Conservation (phyloP, 371 early-diverging fungal species). For the Ordospora colligata region DNA sequence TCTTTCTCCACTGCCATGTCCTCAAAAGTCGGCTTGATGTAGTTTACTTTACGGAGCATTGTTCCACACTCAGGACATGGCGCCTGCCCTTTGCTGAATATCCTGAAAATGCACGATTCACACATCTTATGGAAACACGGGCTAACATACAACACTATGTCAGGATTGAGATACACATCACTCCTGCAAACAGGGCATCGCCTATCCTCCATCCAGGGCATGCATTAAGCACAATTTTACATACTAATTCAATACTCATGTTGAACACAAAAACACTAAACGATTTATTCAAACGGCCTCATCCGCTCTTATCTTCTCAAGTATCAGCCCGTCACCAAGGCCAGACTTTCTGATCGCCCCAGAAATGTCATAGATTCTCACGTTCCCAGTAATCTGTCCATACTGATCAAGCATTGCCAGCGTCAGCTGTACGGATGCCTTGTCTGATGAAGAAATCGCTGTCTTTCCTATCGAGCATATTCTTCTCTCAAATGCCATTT, state of each 20-base stretch:
- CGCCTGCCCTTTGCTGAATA: conserved; percentile 57
- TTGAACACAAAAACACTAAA: background rate
- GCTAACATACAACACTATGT: conserved; percentile 77
- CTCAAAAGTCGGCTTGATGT: conserved; percentile 61
- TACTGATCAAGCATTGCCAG: conserved; percentile 53
- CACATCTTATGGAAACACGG: conserved; percentile 94
- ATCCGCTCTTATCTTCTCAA: conserved; percentile 38
- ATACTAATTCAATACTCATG: background rate
- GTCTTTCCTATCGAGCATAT: conserved; percentile 58
- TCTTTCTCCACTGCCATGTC: conserved; percentile 62
- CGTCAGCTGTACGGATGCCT: conserved; percentile 55
- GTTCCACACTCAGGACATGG: conserved; percentile 62
- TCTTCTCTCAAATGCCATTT: conserved; percentile 47
- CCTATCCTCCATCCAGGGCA: conserved; percentile 64
- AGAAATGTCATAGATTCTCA: conserved; percentile 51
- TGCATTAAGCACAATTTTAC: background rate
- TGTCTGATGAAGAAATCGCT: conserved; percentile 60
- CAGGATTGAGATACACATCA: conserved; percentile 79
- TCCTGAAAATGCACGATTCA: conserved; percentile 57
- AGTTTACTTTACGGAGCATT: conserved; percentile 58
- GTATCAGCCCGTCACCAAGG: conserved; percentile 49
- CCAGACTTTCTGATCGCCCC: conserved; percentile 59
- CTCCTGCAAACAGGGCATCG: conserved; percentile 85
- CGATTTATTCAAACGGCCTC: conserved; percentile 16
- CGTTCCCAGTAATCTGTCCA: conserved; percentile 54